Percentiles rank a stretch among this genome's conserved stretches.
These are phyloP conservation scores for Carex cristatella DNA, from an alignment of 176 grass and related monocot genomes.

Conservation along the genomic window DNA sequence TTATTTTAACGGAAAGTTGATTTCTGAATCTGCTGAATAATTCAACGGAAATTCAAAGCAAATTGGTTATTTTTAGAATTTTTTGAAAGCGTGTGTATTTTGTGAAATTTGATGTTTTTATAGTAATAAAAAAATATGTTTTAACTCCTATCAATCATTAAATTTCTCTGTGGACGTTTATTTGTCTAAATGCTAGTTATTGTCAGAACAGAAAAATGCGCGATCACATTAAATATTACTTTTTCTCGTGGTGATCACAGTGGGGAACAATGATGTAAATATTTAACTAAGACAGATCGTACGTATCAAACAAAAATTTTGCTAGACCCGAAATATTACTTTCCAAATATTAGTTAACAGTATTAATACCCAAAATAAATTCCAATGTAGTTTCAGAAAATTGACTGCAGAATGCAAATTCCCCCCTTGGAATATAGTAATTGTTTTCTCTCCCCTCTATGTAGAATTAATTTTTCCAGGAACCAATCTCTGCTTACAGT, in stretches of 20 bases:
- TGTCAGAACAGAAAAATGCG: background rate
- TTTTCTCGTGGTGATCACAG: background rate
- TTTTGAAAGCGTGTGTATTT: too few relatives aligned
- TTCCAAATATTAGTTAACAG: background rate
- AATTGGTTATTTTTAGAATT: too few relatives aligned
- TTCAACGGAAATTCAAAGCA: too few relatives aligned
- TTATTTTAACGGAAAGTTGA: too few relatives aligned
- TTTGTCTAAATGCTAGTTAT: too few relatives aligned
- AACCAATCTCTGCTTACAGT: slow-evolving; percentile 9
- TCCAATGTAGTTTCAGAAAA: background rate
- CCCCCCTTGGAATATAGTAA: background rate
- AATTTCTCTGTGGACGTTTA: too few relatives aligned
- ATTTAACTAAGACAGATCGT: too few relatives aligned
- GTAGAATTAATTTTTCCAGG: slow-evolving; percentile 5
- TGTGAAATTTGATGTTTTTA: too few relatives aligned
- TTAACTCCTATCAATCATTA: too few relatives aligned
- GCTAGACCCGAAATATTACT: background rate
- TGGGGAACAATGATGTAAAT: background rate
- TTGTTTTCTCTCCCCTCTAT: background rate
- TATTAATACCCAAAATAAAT: background rate
- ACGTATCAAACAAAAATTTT: background rate
- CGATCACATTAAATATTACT: background rate
- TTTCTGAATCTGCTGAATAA: too few relatives aligned
- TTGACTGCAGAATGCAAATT: background rate
- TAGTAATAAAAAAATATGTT: too few relatives aligned